phyloP scores from a whole-genome alignment of 2,329 filamentous ascomycete genomes.

The Arachnomyces sp. region DNA sequence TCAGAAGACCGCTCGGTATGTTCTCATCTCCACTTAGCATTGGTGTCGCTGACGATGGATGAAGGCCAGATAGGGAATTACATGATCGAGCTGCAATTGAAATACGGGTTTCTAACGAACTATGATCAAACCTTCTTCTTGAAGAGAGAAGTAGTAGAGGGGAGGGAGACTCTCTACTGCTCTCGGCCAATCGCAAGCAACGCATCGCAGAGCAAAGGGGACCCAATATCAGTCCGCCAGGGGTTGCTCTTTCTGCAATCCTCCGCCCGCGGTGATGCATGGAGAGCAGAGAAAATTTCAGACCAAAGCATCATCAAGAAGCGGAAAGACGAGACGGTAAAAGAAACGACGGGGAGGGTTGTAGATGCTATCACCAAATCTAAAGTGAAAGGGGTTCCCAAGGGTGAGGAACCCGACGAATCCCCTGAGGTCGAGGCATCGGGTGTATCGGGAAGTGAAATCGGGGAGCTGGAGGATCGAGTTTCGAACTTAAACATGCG shows the following conservation, averaged over 20 bases:
- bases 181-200: neutral
- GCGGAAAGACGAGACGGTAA: too few species aligned
- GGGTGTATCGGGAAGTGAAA: too few species aligned
- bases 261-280: too few species aligned
- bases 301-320: too few species aligned
- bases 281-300: too few species aligned
- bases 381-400: too few species aligned
- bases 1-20: conserved; percentile 6
- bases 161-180: neutral
- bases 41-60: neutral
- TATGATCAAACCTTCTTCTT: conserved; percentile 2
- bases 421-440: too few species aligned
- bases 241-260: conserved; percentile 5
- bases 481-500: too few species aligned
- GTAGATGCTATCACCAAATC: too few species aligned
- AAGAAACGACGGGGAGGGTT: too few species aligned
- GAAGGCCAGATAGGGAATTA: conserved; percentile 10
- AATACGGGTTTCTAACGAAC: conserved; percentile 9
- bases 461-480: too few species aligned
- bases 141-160: neutral
- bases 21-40: neutral
- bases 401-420: too few species aligned
- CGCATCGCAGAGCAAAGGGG: neutral
- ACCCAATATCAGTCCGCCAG: conserved; percentile 5
- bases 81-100: conserved; percentile 4